Percentiles rank a stretch among this genome's conserved stretches.
Evolutionary conservation across 441 rosid genomes (phyloP).

Genomic region (Gossypium davidsonii): DNA sequence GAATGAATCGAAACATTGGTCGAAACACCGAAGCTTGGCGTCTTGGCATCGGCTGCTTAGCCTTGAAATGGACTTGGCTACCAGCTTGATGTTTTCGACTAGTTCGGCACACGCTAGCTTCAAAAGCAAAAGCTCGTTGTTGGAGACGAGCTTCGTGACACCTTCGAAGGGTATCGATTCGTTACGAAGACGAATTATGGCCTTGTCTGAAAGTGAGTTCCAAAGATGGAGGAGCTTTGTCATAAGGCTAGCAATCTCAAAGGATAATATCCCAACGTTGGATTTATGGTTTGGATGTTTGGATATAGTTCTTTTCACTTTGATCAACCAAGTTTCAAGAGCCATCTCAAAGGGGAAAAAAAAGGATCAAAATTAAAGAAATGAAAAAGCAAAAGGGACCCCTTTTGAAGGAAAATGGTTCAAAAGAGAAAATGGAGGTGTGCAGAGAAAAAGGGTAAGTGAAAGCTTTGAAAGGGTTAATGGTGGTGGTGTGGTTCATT

Average conservation of each 20-base stretch:
- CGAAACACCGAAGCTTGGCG: constrained; percentile 40
- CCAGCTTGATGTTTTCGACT: constrained; percentile 46
- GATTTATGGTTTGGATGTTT: constrained; percentile 32
- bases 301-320: constrained; percentile 56
- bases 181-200: constrained; percentile 49
- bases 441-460: constrained; percentile 25
- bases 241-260: constrained; percentile 75
- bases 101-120: constrained; percentile 82
- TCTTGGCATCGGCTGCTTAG: constrained; percentile 51
- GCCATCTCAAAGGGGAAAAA: constrained; percentile 35
- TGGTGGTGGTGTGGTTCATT: constrained; percentile 35
- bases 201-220: constrained; percentile 72
- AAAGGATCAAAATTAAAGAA: background rate
- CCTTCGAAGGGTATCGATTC: constrained; percentile 65
- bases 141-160: background rate
- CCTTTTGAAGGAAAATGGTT: background rate
- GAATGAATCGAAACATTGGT: constrained; percentile 48
- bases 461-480: constrained; percentile 15
- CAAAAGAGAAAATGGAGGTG: background rate
- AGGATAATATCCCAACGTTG: constrained; percentile 59
- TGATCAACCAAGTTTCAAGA: constrained; percentile 71
- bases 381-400: background rate
- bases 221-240: constrained; percentile 75
- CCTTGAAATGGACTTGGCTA: constrained; percentile 49
- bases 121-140: constrained; percentile 20